Evolutionary conservation across 768 basidiomycete species (phyloP), one percentile per base, ranked within the genome.

Genomic region (Pleurotus djamor): DNA sequence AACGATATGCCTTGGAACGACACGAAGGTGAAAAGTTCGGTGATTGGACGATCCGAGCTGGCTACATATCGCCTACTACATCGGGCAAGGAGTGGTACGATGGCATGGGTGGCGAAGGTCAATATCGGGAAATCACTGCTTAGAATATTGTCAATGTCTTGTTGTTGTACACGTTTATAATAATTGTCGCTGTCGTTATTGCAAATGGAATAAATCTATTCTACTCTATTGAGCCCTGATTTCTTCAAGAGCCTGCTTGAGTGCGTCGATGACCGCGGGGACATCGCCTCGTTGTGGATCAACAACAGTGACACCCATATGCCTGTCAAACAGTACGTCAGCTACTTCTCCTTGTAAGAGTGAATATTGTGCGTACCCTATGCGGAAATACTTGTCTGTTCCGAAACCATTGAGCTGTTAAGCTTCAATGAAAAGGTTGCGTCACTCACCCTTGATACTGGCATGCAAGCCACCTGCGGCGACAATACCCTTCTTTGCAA

Each of bases 11-110:
- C 0, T 76, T 91, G 32, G 95, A 98, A 72, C 81, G 96, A 48
- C 75, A 79, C 3, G 87, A 92, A 7, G 94, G 92, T 34, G 97
- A 99, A 74, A 88, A 79, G 59, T 98, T 99, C 67, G 97, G 97
- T 35, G 97, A 98, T 73, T 99, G 91, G 71, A 92, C 93, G 35
- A 90, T 99, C 62, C 83, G 96, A 49, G 89, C 86, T 28, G 94
- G 96, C 47, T 94, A 96, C 67, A 94, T 98, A 64, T 82, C 92
- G 37, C 83, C 91, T 2, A 95, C 92, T 0, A 90, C 85, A 1
- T 83, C 87, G 38, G 96, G 96, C 14, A 91, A 82, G 66, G 78
- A 84, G 50, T 98, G 94, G 89, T 97, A 96, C 72, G 90, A 93
- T 48, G 76, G 83, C 14, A 83, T 88, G 77, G 92, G 92, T 13